These are phyloP conservation scores for Penicillium coffeae DNA, from an alignment of 495 filamentous ascomycete genomes.

Conservation along the genomic window DNA sequence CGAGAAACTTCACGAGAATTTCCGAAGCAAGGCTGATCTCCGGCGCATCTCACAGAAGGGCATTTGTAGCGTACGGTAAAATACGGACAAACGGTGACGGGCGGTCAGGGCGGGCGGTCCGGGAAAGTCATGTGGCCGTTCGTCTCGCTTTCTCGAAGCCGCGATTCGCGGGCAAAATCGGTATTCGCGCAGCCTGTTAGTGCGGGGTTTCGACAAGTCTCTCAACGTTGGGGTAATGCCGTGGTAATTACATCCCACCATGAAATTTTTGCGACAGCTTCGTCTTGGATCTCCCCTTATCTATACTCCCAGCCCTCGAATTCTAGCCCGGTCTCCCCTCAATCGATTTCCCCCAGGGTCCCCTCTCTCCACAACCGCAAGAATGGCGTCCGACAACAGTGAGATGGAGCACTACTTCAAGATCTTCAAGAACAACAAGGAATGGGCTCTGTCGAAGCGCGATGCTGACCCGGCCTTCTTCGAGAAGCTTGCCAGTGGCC, in stretches of 20 bases:
- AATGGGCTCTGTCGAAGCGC: conserved; percentile 60
- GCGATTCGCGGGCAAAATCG: background rate
- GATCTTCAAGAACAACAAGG: conserved; percentile 52
- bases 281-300: background rate
- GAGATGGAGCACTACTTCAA: background rate
- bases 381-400: background rate
- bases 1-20: background rate
- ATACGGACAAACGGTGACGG: background rate
- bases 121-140: background rate
- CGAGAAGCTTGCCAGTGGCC: conserved; percentile 58
- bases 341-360: background rate
- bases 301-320: background rate
- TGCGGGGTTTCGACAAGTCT: background rate
- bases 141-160: too few species aligned
- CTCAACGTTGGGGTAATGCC: background rate
- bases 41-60: background rate
- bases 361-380: background rate
- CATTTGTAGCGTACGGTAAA: background rate
- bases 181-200: background rate
- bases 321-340: background rate
- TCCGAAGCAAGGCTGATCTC: background rate
- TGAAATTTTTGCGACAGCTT: background rate
- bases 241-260: background rate
- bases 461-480: conserved; percentile 66
- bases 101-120: background rate